Base-by-base conservation (phyloP, 768 basidiomycete genomes). In the Psilocybe tampanensis region DNA sequence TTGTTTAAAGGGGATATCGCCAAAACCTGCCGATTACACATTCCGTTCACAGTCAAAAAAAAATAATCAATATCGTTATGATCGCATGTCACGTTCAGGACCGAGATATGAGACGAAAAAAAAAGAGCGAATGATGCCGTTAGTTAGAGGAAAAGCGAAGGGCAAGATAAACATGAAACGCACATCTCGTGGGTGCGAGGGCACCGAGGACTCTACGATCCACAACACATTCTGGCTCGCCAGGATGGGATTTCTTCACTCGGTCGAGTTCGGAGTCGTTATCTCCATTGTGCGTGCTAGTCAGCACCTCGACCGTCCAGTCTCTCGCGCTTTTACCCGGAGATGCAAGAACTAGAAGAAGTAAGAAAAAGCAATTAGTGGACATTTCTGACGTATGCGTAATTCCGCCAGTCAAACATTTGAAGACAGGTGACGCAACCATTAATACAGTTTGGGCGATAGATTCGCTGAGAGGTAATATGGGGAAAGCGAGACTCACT, bases 151-250 rank as follows among this genome's bases (percentile, higher is more conserved):
- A 55, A 52, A 64, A 66, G 41, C 4, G n/a, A 61, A 62, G 60
- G 61, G 23, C 17, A 54, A 54, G 29, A 58, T 15, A 22, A 42
- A 43, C 47, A 36, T 52, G 50, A 47, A 29, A 79, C 84, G 64
- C 66, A 90, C 90, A 88, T 72, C 90, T 80, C 63, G 86, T 88
- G 51, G 89, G 89, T 3, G 89, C 88, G 24, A 92, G 81, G 54
- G 88, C 88, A 54, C 90, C 90, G 50, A 92, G 83, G 48, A 92
- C 85, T 48, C 90, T 79, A 61, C 78, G 75, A 59, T 89, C 83
- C 45, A 84, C 64, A 42, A 90, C 76, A 60, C 86, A 89, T 60
- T 87, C 88, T 15, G 82, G 73, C 70, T 92, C 90, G 44, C 78
- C 82, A 42, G 89, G 86, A 66, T 92, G 90, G 59, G 86, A 85